Percentiles rank a stretch among this genome's conserved stretches.
phyloP scores from a whole-genome alignment of 169 alveolate genomes.

The Plasmodium berghei region DNA sequence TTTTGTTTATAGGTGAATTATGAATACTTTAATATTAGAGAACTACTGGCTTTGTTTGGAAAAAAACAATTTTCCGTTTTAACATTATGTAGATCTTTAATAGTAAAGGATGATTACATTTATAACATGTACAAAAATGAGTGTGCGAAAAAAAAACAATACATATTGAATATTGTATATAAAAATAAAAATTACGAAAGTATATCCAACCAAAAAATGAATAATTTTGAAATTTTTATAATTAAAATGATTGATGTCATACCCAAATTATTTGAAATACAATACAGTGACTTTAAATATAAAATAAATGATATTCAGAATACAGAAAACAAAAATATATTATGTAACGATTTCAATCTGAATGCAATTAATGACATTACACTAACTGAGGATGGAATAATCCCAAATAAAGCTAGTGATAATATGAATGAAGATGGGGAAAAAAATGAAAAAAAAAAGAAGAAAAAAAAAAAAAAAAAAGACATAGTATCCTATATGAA shows the following conservation, averaged over 20 bases:
- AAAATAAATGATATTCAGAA: not conserved
- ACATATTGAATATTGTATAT: conserved; percentile 39
- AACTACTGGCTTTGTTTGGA: conserved; percentile 54
- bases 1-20: conserved; percentile 47
- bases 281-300: conserved; percentile 28
- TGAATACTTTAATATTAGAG: conserved; percentile 66
- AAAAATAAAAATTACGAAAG: conserved; percentile 59
- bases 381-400: not conserved
- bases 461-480: conserved; percentile 59
- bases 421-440: not conserved
- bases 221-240: conserved; percentile 72
- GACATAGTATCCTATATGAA: conserved; percentile 64
- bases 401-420: not conserved
- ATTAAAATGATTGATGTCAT: conserved; percentile 62
- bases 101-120: conserved; percentile 20
- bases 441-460: conserved; percentile 9
- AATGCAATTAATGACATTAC: conserved; percentile 3
- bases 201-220: conserved; percentile 69
- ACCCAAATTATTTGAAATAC: conserved; percentile 66
- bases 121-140: conserved; percentile 16
- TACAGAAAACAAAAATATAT: not conserved
- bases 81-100: conserved; percentile 53
- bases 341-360: conserved; percentile 25
- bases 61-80: conserved; percentile 29
- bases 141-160: conserved; percentile 20